Evolutionary conservation across 148 eudicot species (phyloP).

Genomic region (Rhododendron griersonianum): DNA sequence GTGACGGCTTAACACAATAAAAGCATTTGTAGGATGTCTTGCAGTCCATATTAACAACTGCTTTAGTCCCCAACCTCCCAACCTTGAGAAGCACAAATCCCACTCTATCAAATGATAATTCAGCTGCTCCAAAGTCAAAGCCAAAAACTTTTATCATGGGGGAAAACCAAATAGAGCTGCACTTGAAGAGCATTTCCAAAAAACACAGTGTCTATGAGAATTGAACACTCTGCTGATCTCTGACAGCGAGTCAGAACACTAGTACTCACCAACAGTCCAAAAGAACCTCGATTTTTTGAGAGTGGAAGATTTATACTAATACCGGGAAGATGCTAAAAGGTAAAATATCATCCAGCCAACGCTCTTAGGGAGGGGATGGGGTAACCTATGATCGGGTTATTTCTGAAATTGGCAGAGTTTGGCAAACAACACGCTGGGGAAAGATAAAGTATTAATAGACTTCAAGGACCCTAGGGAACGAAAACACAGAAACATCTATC

Average conservation of each 20-base stretch:
- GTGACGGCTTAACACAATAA: not conserved
- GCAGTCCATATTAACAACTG: not conserved
- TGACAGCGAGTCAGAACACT: not conserved
- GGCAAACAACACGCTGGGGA: not conserved
- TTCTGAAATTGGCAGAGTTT: not conserved
- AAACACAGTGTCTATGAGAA: not conserved
- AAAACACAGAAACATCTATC: not conserved
- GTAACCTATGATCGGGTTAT: not conserved
- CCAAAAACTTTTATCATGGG: not conserved
- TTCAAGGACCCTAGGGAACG: not conserved
- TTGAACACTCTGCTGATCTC: not conserved
- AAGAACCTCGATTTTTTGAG: not conserved
- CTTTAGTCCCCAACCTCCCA: not conserved
- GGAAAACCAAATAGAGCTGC: not conserved
- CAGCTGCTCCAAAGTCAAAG: not conserved
- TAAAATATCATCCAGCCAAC: not conserved
- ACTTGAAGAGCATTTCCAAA: not conserved
- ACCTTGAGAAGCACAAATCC: not conserved
- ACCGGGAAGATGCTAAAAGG: not conserved
- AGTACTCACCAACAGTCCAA: not conserved
- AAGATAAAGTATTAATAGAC: not conserved
- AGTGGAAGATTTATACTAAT: not conserved
- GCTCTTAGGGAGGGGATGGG: not conserved
- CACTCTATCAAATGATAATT: not conserved
- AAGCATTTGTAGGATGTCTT: not conserved